A percentile compares a stretch with the other conserved stretches of the same genome.
Conservation (phyloP, 208 protist species). For the Leptomonas seymouri region DNA sequence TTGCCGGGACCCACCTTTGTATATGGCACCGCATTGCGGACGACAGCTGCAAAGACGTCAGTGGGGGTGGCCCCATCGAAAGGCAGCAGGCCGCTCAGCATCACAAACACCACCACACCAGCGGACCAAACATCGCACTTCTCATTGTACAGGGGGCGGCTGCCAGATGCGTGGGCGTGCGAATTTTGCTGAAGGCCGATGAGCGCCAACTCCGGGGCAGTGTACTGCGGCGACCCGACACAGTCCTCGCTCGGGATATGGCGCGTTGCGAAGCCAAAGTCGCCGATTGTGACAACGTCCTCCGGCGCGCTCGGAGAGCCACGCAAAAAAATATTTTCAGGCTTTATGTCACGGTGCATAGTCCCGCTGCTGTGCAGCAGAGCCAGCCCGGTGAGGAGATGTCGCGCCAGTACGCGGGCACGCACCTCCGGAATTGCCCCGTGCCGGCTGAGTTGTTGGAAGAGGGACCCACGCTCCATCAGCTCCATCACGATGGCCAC, state of each 20-base stretch:
- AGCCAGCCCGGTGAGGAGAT: constrained; percentile 95
- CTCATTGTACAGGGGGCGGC: constrained; percentile 75
- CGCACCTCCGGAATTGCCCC: constrained; percentile 92
- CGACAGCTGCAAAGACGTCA: constrained; percentile 68
- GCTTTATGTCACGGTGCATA: constrained; percentile 99
- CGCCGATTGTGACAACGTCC: constrained; percentile 92
- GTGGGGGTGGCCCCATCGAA: constrained; percentile 70
- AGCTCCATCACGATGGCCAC: constrained; percentile 97
- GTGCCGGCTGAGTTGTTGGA: constrained; percentile 93
- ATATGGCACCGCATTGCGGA: constrained; percentile 72
- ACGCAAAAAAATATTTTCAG: constrained; percentile 99
- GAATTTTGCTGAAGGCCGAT: constrained; percentile 56
- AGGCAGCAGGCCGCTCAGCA: constrained; percentile 81
- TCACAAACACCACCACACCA: constrained; percentile 83
- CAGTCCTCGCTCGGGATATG: constrained; percentile 52
- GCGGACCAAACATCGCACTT: constrained; percentile 93
- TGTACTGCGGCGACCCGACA: constrained; percentile 86
- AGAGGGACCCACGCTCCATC: constrained; percentile 96
- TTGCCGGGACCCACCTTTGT: constrained; percentile 32
- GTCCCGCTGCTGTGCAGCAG: constrained; percentile 96
- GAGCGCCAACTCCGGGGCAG: constrained; percentile 78
- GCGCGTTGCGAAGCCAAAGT: constrained; percentile 96
- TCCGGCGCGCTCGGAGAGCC: constrained; percentile 26
- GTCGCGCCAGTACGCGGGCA: constrained; percentile 93
- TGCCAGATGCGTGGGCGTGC: constrained; percentile 4